Evolutionary conservation across 2,329 filamentous ascomycete species (phyloP), one percentile per base, ranked within the genome.

Genomic region (Microdochium trichocladiopsis): DNA sequence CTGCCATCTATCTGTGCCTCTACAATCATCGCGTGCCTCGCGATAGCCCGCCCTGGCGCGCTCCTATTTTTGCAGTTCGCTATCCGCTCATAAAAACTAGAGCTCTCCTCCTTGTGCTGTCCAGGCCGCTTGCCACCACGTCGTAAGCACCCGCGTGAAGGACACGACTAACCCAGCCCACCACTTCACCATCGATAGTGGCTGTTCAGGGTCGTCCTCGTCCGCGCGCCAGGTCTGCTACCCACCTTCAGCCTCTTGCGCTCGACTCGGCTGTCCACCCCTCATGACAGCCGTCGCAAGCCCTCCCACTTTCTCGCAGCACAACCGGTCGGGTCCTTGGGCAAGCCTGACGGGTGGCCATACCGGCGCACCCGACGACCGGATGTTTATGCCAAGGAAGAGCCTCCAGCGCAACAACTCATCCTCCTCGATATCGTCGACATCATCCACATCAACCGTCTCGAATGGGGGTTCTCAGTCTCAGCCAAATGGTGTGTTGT

Each of bases 341-440:
- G 41, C 41, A 23, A 45, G 41, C 41, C 21, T 45, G 41, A 45
- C 41, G 41, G 41, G 41, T 45, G 41, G 41, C 41, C 41, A 45
- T 18, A 18, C 41, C 18, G 41, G 41, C 41, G 41, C 41, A 45
- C 41, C 41, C 41, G 41, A 45, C 59, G 84, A 87, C 73, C 86
- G 87, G 69, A 92, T 95, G 82, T 90, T 95, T 69, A 86, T 89
- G 80, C 88, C 90, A 65, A 89, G 91, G 62, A 96, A 96, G 74
- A 85, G 80, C 66, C 79, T 90, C 56, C 89, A 93, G 69, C 85
- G 93, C 68, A 87, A 87, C 64, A 95, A 90, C 76, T 97, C 93
- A 33, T 94, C 90, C 53, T 95, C 91, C 3, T 96, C 92, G 47
- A 78, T 95, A 57, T 88, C 89, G 14, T 83, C 83, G 28, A 72